These are phyloP conservation scores for Aspergillus steynii DNA, from an alignment of 495 filamentous ascomycete genomes.

Conservation along the genomic window DNA sequence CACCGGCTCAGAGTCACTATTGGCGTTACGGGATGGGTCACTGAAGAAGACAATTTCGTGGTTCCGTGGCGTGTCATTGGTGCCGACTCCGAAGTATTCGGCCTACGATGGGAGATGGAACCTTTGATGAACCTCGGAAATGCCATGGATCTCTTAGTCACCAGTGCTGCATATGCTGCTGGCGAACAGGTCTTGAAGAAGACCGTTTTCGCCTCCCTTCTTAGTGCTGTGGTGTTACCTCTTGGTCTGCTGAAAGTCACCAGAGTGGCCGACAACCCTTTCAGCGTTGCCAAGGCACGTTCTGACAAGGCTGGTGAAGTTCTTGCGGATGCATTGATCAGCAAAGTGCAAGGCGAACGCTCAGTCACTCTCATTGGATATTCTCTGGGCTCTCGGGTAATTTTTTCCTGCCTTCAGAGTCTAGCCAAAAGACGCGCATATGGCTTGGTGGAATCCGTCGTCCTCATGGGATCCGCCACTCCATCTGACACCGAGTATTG, in stretches of 20 bases:
- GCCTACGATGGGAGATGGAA: slow-evolving; percentile 80
- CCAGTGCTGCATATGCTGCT: slow-evolving; percentile 75
- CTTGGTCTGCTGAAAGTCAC: slow-evolving; percentile 74
- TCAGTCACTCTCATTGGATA: slow-evolving; percentile 88
- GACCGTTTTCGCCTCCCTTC: slow-evolving; percentile 74
- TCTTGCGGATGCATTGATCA: slow-evolving; percentile 85
- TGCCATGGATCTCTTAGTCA: slow-evolving; percentile 71
- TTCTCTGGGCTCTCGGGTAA: slow-evolving; percentile 84
- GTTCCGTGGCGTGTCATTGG: slow-evolving; percentile 77
- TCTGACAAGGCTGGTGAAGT: slow-evolving; percentile 85
- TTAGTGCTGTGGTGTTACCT: slow-evolving; percentile 73
- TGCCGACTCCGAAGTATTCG: slow-evolving; percentile 72
- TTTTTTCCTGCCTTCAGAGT: slow-evolving; percentile 76
- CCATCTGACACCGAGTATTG: slow-evolving; percentile 67
- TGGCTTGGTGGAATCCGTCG: slow-evolving; percentile 80
- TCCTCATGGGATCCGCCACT: slow-evolving; percentile 80
- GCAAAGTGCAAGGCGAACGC: slow-evolving; percentile 84
- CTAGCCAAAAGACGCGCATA: slow-evolving; percentile 79
- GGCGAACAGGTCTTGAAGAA: slow-evolving; percentile 74
- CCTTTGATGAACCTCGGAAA: slow-evolving; percentile 74
- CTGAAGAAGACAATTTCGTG: slow-evolving; percentile 65
- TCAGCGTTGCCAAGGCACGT: slow-evolving; percentile 76
- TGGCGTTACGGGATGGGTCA: slow-evolving; percentile 81
- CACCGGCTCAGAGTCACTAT: slow-evolving; percentile 80
- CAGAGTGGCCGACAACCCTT: slow-evolving; percentile 85